Base-by-base conservation (phyloP, 257 asterid genomes). In the Anisodus acutangulus region DNA sequence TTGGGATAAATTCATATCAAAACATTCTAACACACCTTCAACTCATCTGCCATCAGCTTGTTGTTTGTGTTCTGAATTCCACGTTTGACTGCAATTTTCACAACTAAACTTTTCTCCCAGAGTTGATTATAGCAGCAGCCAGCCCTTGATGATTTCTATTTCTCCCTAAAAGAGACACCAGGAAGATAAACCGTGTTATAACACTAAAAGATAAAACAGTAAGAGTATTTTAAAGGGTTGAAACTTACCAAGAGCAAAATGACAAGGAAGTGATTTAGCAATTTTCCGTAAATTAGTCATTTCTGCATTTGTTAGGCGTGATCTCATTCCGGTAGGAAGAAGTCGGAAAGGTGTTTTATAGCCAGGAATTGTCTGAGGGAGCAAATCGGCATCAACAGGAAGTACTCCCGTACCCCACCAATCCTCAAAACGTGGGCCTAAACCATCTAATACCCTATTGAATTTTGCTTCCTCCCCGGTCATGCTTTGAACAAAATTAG, bases 361-460 rank as follows among this genome's bases (percentile, higher is more conserved):
- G 85, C 97, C 98, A 37, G 94, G 92, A 89, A 96, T 84, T 79
- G 93, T 89, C 88, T 80, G 97, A 85, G 98, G 98, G 86, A 96
- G 99, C 85, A 91, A 90, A 90, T 96, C 99, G 84, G 98, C 98
- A 87, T 96, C 98, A 76, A 96, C 97, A 81, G 99, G 99, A 88
- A 93, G 97, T 68, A 94, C 89, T 71, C 99, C 99, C 22, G 95
- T 96, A 82, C 99, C 99, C 99, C 99, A 96, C 99, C 99, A 96
- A 79, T 96, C 98, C 85, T 96, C 98, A 84, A 92, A 96, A 59
- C 98, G 92, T 84, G 98, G 98, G 67, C 98, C 99, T 87, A 96
- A 91, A 86, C 97, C 97, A 88, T 92, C 97, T 87, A 96, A 91
- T 60, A 93, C 87, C 76, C 66, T 85, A 86, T 89, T 90, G 90